Conservation (phyloP, 148 eudicot genomes). For the Persicaria maculosa region DNA sequence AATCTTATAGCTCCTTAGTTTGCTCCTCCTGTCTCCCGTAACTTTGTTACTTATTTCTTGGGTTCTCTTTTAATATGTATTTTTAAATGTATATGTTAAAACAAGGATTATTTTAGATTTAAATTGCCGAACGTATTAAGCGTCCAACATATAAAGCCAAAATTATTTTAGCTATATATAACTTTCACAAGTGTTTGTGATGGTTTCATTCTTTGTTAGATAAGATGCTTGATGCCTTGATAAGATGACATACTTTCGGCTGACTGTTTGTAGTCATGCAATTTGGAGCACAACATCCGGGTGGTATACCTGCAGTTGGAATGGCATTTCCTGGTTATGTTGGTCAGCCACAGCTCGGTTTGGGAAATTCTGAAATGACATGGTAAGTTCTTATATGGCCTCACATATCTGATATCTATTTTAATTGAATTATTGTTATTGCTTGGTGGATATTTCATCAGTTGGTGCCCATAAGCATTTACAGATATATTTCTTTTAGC, state of each 20-base stretch:
- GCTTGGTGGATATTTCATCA: background rate
- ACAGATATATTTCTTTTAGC: background rate
- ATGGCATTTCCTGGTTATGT: slow-evolving; percentile 99
- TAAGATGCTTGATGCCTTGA: background rate
- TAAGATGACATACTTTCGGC: background rate
- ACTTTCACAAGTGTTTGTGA: background rate
- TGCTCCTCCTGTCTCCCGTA: background rate
- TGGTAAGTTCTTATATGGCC: slow-evolving; percentile 40
- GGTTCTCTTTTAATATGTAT: background rate
- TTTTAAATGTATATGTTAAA: background rate
- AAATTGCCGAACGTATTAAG: background rate
- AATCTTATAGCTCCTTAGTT: background rate
- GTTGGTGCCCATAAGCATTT: background rate
- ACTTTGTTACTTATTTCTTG: background rate
- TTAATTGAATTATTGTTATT: background rate
- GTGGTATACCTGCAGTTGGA: slow-evolving; percentile 93
- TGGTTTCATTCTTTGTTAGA: background rate
- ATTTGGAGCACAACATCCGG: slow-evolving; percentile 80
- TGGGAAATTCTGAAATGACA: slow-evolving; percentile 90
- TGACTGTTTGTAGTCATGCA: slow-evolving; percentile 60
- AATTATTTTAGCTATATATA: background rate
- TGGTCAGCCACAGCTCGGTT: slow-evolving; percentile 60
- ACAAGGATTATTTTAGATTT: background rate
- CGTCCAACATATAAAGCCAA: background rate
- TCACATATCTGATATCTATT: background rate